Base-by-base conservation (phyloP, 1,284 basidiomycete species). In the Boletus semigastroideus region DNA sequence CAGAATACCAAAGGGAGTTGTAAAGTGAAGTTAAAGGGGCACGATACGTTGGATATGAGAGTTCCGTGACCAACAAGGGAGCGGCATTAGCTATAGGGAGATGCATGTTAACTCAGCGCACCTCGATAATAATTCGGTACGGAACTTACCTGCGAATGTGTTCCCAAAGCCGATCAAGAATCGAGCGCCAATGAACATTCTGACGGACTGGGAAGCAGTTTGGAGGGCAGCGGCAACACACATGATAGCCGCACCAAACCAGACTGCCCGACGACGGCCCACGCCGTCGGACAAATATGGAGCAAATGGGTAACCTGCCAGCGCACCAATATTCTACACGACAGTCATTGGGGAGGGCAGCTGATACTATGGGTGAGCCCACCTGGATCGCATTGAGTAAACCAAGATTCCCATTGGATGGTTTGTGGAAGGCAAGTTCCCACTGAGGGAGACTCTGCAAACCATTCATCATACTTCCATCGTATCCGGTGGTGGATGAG, bases 81-180 rank as follows among this genome's bases (percentile, higher is more conserved):
- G 87, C 86, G 37, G 87, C 79, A 57, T 81, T 84, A 14, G 79
- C 81, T 78, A 19, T 28, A 44, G 3, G 42, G 17, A 4, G 16
- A 44, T 17, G 14, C 3, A 17, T 5, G 0, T 3, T 20, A 9
- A 41, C 13, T 50, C 25, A 62, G 31, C 17, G 37, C 20, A 28
- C 13, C 30, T 13, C 1, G 13, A 34, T 34, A 16, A 34, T 7
- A 34, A 16, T 49, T 33, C 16, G 38, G 48, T 48, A 30, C 30
- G 33, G 30, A 37, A 68, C 72, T 63, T 54, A 72, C 79, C 73
- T 52, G 86, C 87, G 65, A 90, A 88, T 1, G 86, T 85, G 39
- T 88, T 74, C 49, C 91, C 90, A 64, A 90, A 90, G 46, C 90
- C 90, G 60, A 92, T 86, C 53, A 91, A 72, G 75, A 88, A 89